Base-by-base conservation (phyloP, 75 land plant species). In the Adiantum capillusveneris region DNA sequence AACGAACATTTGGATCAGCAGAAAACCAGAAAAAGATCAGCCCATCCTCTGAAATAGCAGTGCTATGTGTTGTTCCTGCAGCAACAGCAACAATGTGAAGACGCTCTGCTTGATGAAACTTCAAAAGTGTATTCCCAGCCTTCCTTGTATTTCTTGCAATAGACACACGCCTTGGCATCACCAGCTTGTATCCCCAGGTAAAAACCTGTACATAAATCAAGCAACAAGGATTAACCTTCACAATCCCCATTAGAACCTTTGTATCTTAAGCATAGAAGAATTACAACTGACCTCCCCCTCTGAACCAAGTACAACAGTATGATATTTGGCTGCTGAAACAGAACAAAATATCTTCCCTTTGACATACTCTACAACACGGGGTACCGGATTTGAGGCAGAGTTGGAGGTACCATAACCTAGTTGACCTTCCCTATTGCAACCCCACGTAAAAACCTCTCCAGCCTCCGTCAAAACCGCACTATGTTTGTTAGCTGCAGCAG, bases 361-460 rank as follows among this genome's bases (percentile, higher is more conserved):
- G 67, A 94, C 64, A 53, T 71, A 86, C 44, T 94, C 98, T 43
- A 94, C 87, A 59, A 73, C 37, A 56, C 96, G 79, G 9, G 98
- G 98, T 22, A 74, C 74, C 52, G 76, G 86, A 68, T 94, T 94
- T 31, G 96, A 94, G n/a, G 96, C 91, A 60, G 98, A 94, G 60
- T 94, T 94, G 51, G 96, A 94, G 49, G 98, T 94, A 1, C 98
- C 98, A 79, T 94, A 94, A 17, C 98, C 98, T 56, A 94, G 88
- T 60, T 94, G 98, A 13, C 96, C 98, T 58, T 81, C 91, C 65
- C 72, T 83, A 45, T 94, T 94, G 65, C 91, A 90, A 11, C 98
- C 98, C 98, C 98, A 90, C 44, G 98, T 94, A 53, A 72, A 90
- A 36, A 94, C 81, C 69, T 94, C 98, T 62, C 96, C 98, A 71